phyloP scores from a whole-genome alignment of 208 protist genomes.

The Naegleria gruberi region DNA sequence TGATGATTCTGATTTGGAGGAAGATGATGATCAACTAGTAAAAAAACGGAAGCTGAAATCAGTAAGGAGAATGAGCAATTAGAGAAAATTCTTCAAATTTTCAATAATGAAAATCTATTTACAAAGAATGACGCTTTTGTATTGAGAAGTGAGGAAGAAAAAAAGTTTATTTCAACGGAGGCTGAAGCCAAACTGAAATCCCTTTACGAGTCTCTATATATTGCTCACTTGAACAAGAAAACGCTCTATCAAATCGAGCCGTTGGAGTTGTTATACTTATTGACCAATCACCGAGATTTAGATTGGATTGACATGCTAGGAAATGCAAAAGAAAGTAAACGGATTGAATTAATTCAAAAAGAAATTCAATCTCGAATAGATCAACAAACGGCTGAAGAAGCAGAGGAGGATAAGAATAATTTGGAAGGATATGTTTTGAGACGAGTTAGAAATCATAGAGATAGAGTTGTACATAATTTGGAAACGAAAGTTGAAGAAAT shows the following conservation, averaged over 20 bases:
- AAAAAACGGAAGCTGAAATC: neutral
- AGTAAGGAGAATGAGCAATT: neutral
- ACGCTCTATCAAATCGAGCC: neutral
- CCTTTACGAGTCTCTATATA: neutral
- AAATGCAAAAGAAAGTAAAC: neutral
- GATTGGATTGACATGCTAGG: neutral
- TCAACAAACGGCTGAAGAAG: neutral
- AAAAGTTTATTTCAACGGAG: neutral
- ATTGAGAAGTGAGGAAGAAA: neutral
- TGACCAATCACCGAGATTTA: neutral
- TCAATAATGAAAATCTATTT: neutral
- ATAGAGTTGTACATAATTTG: neutral
- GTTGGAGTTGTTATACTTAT: neutral
- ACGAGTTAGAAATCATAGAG: neutral
- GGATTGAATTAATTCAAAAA: neutral
- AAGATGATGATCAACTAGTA: neutral
- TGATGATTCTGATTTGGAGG: neutral
- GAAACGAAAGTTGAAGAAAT: neutral
- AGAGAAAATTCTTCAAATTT: neutral
- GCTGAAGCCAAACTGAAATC: neutral
- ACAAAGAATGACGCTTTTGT: neutral
- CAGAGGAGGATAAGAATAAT: neutral
- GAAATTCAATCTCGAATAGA: neutral
- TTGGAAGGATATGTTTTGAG: neutral
- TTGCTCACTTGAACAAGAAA: neutral